Percentiles rank a stretch among this genome's conserved stretches.
Conservation (phyloP, 1,139 yeast genomes). For the Candida sp. region DNA sequence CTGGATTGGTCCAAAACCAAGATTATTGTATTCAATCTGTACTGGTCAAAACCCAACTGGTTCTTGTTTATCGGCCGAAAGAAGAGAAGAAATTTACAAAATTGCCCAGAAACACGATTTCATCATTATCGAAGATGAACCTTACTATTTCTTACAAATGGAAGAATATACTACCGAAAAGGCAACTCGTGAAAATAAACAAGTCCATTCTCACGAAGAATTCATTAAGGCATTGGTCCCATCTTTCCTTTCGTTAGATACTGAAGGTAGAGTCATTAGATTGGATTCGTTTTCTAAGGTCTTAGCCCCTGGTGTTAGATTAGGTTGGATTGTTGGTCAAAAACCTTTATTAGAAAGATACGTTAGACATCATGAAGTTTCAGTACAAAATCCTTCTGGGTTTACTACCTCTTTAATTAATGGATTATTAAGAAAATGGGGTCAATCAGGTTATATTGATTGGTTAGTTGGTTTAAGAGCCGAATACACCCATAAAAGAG, state of each 20-base stretch:
- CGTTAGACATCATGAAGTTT: constrained; percentile 74
- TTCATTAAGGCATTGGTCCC: constrained; percentile 70
- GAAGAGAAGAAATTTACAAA: constrained; percentile 70
- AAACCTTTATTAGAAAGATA: constrained; percentile 60
- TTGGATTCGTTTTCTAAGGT: constrained; percentile 92
- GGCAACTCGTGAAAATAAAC: constrained; percentile 25
- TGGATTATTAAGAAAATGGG: constrained; percentile 49
- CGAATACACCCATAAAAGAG: constrained; percentile 72
- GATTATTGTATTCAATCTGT: constrained; percentile 78
- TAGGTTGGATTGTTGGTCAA: constrained; percentile 92
- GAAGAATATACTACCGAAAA: constrained; percentile 50
- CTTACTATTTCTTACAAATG: constrained; percentile 93
- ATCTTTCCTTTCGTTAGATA: constrained; percentile 75
- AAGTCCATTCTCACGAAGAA: constrained; percentile 48
- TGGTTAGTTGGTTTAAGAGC: constrained; percentile 87
- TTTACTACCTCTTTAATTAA: constrained; percentile 69
- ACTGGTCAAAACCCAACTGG: constrained; percentile 98
- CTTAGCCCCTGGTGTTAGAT: constrained; percentile 86
- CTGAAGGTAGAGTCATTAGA: constrained; percentile 88
- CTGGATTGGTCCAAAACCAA: constrained; percentile 72
- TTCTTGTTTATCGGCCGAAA: constrained; percentile 64
- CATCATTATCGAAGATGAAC: constrained; percentile 86
- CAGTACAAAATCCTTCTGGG: constrained; percentile 82
- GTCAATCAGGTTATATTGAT: constrained; percentile 58
- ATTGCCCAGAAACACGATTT: constrained; percentile 78